These are phyloP conservation scores for Tricholoma furcatifolium DNA, from an alignment of 768 basidiomycete species.

Conservation along the genomic window DNA sequence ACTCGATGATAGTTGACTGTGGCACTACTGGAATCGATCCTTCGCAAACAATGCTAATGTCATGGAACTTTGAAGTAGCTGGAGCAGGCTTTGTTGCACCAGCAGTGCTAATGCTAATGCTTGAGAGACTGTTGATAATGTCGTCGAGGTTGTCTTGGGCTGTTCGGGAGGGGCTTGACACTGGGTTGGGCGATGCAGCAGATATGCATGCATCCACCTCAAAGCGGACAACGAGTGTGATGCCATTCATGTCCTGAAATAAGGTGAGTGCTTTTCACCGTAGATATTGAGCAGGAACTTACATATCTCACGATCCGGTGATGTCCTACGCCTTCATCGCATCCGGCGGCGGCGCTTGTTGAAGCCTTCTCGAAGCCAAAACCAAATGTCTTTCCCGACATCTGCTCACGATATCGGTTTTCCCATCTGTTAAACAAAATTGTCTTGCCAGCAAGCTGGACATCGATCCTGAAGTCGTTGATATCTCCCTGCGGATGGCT, in stretches of 20 bases:
- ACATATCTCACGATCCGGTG: conserved; percentile 66
- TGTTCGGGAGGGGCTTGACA: neutral
- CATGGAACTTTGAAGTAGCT: conserved; percentile 13
- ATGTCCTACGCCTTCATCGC: conserved; percentile 53
- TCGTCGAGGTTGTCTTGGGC: conserved; percentile 30
- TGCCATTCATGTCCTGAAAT: conserved; percentile 51
- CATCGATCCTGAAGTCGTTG: conserved; percentile 66
- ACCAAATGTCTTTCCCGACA: conserved; percentile 47
- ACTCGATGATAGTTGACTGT: conserved; percentile 42
- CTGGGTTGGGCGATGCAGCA: conserved; percentile 19
- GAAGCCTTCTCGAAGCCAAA: conserved; percentile 60
- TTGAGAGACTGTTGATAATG: conserved; percentile 31
- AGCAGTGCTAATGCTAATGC: conserved; percentile 26
- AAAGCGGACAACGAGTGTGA: conserved; percentile 59
- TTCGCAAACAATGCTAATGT: conserved; percentile 21
- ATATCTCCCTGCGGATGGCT: conserved; percentile 20
- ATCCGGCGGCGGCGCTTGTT: conserved; percentile 46
- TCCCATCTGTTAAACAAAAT: conserved; percentile 65
- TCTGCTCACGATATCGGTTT: conserved; percentile 30
- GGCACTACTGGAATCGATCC: conserved; percentile 30
- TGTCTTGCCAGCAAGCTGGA: conserved; percentile 61
- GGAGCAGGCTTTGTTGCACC: conserved; percentile 16
- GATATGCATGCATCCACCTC: conserved; percentile 50
- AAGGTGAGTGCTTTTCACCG: neutral
- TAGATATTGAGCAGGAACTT: conserved; percentile 21